Percentiles rank a stretch among this genome's conserved stretches.
These are phyloP conservation scores for Trichoderma sp. DNA, from an alignment of 2,329 filamentous ascomycete genomes.

Conservation along the genomic window DNA sequence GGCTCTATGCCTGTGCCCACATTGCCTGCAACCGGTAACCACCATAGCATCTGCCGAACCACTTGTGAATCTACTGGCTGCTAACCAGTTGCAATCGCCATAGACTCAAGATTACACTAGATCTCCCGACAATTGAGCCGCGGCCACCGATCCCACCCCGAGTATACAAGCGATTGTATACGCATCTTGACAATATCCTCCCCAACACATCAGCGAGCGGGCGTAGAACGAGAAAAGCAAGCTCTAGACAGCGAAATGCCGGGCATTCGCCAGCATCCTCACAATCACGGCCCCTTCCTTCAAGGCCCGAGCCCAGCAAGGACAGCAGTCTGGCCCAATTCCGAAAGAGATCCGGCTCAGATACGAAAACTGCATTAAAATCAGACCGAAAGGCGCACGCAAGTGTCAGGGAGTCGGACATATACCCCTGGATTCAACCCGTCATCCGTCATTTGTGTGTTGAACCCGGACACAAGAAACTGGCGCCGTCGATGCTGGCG, in stretches of 20 bases:
- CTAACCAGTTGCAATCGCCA: neutral
- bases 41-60: neutral
- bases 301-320: constrained; percentile 50
- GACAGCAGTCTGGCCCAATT: constrained; percentile 47
- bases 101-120: constrained; percentile 73
- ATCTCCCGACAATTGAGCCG: constrained; percentile 74
- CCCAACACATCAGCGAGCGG: constrained; percentile 44
- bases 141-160: constrained; percentile 76
- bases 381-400: constrained; percentile 39
- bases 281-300: constrained; percentile 40
- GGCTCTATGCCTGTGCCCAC: constrained; percentile 81
- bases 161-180: constrained; percentile 81
- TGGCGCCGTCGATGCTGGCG: constrained; percentile 73
- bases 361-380: constrained; percentile 45
- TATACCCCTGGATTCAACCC: constrained; percentile 69
- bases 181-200: constrained; percentile 75
- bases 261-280: constrained; percentile 33
- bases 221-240: constrained; percentile 40
- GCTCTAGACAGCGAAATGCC: constrained; percentile 36
- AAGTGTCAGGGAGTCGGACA: constrained; percentile 37
- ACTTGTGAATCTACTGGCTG: fast-evolving
- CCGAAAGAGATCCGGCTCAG: constrained; percentile 39
- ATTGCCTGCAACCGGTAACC: constrained; percentile 83
- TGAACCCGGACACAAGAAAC: constrained; percentile 58
- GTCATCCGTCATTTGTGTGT: constrained; percentile 65